Conservation (phyloP, 2,329 filamentous ascomycete species). For the Fusarium pseudonygamai region DNA sequence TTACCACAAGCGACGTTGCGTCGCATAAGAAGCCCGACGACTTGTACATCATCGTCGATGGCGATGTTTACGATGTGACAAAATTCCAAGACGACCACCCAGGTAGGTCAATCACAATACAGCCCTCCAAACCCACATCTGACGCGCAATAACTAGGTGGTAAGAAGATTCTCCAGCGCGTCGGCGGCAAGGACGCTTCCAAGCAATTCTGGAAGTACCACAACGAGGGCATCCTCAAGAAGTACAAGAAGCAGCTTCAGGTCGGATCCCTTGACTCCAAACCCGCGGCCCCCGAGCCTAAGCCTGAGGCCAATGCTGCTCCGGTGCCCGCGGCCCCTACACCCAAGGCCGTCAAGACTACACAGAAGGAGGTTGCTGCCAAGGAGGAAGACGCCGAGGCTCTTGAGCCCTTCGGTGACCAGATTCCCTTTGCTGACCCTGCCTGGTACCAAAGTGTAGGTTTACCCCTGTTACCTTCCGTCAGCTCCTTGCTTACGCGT, state of each 20-base stretch:
- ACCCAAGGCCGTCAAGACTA: conserved; percentile 47
- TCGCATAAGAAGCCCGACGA: conserved; percentile 89
- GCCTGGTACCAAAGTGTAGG: conserved; percentile 93
- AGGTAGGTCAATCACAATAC: conserved; percentile 59
- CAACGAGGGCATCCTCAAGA: conserved; percentile 88
- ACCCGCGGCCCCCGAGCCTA: conserved; percentile 82
- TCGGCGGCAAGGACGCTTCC: conserved; percentile 72
- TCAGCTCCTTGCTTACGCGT: conserved; percentile 11
- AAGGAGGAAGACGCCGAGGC: conserved; percentile 70
- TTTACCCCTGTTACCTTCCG: neutral
- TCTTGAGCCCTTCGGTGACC: conserved; percentile 83
- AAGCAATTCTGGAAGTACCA: conserved; percentile 80
- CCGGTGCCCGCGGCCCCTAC: conserved; percentile 47
- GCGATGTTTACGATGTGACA: conserved; percentile 95
- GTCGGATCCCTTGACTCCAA: conserved; percentile 91
- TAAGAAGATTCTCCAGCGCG: conserved; percentile 71
- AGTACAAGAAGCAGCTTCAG: conserved; percentile 80
- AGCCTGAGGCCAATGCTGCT: conserved; percentile 70
- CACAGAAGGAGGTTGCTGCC: conserved; percentile 56
- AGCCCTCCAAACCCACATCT: conserved; percentile 6
- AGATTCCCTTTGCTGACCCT: conserved; percentile 92
- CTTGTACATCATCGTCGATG: conserved; percentile 90
- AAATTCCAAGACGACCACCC: conserved; percentile 88
- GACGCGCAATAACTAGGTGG: conserved; percentile 54
- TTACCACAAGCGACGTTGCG: conserved; percentile 85